Base-by-base conservation (phyloP, 1,284 basidiomycete species). In the Irpex sp. region DNA sequence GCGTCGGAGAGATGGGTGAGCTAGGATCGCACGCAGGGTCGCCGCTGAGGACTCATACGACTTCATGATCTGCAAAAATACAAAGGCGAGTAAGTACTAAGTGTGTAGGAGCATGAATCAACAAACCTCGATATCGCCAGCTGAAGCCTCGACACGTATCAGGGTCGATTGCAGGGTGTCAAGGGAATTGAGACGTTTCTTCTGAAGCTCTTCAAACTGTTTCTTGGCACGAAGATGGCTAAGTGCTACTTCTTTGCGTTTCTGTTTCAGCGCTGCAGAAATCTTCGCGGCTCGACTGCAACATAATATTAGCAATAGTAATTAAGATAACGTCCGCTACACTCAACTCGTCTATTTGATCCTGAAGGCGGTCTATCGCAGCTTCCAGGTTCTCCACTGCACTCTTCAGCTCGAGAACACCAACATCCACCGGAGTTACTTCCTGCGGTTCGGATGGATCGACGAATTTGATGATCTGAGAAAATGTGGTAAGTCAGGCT, bases 91-190 rank as follows among this genome's bases (percentile, higher is more conserved):
- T 21, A 33, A 33, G 21, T n/a, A 43, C 13, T 15, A 19, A 54
- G 13, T 36, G 31, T 9, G 11, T 60, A 43, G 1, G 21, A 43
- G 21, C 4, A 13, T 39, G 39, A 54, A 31, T 39, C 21, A 49
- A 21, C 26, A 31, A 39, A 95, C 94, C 80, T 95, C 90, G 5
- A 95, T 83, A 74, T 98, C 93, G 4, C 89, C 89, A 53, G 91
- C 92, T 19, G 96, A 93, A 15, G 89, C 85, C 76, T 98, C 94
- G 2, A 98, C 92, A 57, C 87, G 86, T 59, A 93, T 77, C 17
- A 97, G 76, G 0, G 95, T 93, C 1, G 82, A 77, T 63, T 90
- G 86, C 9, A 98, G 77, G 49, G 88, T 93, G 59, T 89, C 85
- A 1, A 93, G 77, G 0, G 93, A 88, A 0, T 79, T 83, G 0